Evolutionary conservation across 2,329 filamentous ascomycete species (phyloP).

Genomic region (Apiospora koreana): DNA sequence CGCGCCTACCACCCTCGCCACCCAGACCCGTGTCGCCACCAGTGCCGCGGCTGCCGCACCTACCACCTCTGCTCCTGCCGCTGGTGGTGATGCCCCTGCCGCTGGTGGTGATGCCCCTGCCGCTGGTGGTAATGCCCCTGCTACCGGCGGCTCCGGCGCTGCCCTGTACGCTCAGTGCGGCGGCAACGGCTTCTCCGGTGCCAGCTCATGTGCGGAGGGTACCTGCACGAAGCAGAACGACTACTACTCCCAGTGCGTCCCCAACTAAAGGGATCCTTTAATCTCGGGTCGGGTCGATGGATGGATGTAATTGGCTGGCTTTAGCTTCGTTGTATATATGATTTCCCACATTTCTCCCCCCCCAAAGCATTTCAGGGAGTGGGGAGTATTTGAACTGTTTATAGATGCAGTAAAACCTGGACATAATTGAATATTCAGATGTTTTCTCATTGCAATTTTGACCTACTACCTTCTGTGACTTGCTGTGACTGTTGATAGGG

Average conservation of each 20-base stretch:
- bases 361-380: background rate
- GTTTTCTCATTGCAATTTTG: background rate
- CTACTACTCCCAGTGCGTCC: slow-evolving; percentile 17
- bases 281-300: background rate
- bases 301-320: background rate
- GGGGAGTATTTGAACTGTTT: slow-evolving; percentile 6
- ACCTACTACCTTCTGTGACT: background rate
- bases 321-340: slow-evolving; percentile 7
- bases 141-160: background rate
- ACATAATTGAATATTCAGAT: background rate
- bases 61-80: slow-evolving; percentile 7
- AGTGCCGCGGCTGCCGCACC: slow-evolving; percentile 6
- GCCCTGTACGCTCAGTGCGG: slow-evolving; percentile 18
- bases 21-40: slow-evolving; percentile 11
- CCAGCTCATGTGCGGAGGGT: slow-evolving; percentile 13
- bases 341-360: background rate
- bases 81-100: slow-evolving; percentile 7
- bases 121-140: slow-evolving; percentile 1
- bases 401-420: slow-evolving; percentile 5
- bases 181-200: slow-evolving; percentile 13
- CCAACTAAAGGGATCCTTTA: background rate
- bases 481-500: background rate
- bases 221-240: slow-evolving; percentile 16
- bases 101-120: slow-evolving; percentile 10
- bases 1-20: slow-evolving; percentile 17